Percentiles rank a stretch among this genome's conserved stretches.
phyloP scores from a whole-genome alignment of 1,139 yeast genomes.

The Arxiozyma bovina region DNA sequence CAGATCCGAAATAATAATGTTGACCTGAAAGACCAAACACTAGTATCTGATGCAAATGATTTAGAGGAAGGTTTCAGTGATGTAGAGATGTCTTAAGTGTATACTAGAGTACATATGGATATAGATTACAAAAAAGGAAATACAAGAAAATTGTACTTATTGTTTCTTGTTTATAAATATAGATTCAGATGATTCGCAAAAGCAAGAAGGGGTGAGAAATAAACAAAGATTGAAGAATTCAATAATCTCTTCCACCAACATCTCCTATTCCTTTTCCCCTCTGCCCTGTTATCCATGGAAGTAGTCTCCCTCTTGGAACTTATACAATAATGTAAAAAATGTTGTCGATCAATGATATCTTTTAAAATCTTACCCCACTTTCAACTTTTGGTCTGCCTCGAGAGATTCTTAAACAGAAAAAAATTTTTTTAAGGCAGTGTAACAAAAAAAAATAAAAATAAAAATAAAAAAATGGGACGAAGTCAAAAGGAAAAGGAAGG shows the following conservation, averaged over 20 bases:
- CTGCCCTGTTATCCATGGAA: no score
- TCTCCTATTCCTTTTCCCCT: no score
- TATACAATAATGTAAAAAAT: no score
- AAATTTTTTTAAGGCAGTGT: no score
- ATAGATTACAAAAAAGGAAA: not conserved
- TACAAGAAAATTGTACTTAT: not conserved
- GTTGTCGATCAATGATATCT: no score
- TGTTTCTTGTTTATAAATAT: no score
- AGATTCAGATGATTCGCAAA: not conserved
- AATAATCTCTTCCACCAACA: no score
- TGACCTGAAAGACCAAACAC: not conserved
- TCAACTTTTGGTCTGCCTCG: not conserved
- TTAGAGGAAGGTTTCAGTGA: constrained; percentile 30
- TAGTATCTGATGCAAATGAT: constrained; percentile 11
- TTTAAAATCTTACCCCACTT: not conserved
- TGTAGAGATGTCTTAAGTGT: constrained; percentile 24
- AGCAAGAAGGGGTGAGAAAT: not conserved
- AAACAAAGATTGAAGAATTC: not conserved
- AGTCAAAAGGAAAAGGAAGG: not conserved
- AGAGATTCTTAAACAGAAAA: not conserved
- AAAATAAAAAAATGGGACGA: not conserved
- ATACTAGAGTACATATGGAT: constrained; percentile 4
- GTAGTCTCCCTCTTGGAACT: no score
- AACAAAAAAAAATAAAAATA: no score
- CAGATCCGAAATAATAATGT: not conserved